Conservation (phyloP, 2,329 filamentous ascomycete genomes). For the Dactylellina cionopaga region DNA sequence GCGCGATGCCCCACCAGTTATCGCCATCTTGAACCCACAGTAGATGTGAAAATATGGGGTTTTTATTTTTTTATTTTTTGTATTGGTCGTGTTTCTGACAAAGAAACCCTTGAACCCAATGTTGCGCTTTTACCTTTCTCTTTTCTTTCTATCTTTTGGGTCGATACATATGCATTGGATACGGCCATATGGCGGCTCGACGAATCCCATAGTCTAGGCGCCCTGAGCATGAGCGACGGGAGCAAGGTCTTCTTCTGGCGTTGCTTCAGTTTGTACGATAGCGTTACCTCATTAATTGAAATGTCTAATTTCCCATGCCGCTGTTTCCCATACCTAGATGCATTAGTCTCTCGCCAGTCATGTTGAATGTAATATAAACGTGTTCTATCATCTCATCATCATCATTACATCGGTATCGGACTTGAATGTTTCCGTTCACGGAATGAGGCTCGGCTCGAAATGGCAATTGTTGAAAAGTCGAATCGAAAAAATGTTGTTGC, state of each 20-base stretch:
- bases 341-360: too few species aligned
- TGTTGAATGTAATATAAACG: too few species aligned
- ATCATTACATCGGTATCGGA: too few species aligned
- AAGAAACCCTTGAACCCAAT: neutral
- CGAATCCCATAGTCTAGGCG: too few species aligned
- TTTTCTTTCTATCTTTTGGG: neutral
- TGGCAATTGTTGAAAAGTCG: neutral
- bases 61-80: neutral
- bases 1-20: slow-evolving; percentile 34
- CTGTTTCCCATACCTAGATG: too few species aligned
- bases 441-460: too few species aligned
- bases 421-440: too few species aligned
- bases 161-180: slow-evolving; percentile 20
- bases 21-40: slow-evolving; percentile 44
- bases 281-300: neutral
- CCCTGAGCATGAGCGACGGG: neutral
- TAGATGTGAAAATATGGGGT: neutral
- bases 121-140: slow-evolving; percentile 2
- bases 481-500: neutral
- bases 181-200: slow-evolving; percentile 17
- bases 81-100: neutral
- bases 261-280: slow-evolving; percentile 13
- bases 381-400: too few species aligned
- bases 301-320: slow-evolving; percentile 16
- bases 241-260: neutral